Evolutionary conservation across 805 yeast species (phyloP).

Genomic region (Candida schatavii): DNA sequence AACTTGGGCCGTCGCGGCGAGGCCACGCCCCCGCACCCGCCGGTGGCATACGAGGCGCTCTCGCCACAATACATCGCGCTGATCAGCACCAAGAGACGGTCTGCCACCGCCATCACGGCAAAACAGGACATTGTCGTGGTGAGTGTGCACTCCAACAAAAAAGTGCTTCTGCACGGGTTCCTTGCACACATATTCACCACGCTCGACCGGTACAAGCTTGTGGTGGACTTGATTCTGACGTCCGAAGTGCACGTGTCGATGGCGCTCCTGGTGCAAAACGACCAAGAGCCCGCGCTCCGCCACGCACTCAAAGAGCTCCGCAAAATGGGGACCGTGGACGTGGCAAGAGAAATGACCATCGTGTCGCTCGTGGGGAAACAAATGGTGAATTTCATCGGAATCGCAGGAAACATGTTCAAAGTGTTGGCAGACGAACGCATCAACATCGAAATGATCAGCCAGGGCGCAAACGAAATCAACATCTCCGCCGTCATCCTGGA

Average conservation of each 20-base stretch:
- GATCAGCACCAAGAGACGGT: conserved; percentile 51
- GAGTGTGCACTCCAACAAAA: conserved; percentile 90
- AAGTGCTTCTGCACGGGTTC: conserved; percentile 91
- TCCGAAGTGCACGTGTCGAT: conserved; percentile 97
- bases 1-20: conserved; percentile 83
- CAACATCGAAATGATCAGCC: conserved; percentile 96
- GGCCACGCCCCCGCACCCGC: conserved; percentile 93
- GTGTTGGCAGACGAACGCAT: conserved; percentile 87
- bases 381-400: conserved; percentile 95
- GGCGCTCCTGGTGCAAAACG: conserved; percentile 81
- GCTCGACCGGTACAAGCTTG: conserved; percentile 77
- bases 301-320: conserved; percentile 76
- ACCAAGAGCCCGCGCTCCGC: conserved; percentile 61
- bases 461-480: conserved; percentile 97
- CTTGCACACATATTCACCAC: conserved; percentile 86
- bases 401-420: conserved; percentile 95
- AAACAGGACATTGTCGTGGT: conserved; percentile 89
- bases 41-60: conserved; percentile 62
- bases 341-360: conserved; percentile 83
- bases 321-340: conserved; percentile 83
- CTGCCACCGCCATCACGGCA: conserved; percentile 95
- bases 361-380: conserved; percentile 94
- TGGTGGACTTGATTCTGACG: conserved; percentile 93
- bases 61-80: conserved; percentile 32
- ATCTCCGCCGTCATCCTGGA: conserved; percentile 92